Evolutionary conservation across 495 filamentous ascomycete genomes (phyloP).

Genomic region (Daldinia concentrica): DNA sequence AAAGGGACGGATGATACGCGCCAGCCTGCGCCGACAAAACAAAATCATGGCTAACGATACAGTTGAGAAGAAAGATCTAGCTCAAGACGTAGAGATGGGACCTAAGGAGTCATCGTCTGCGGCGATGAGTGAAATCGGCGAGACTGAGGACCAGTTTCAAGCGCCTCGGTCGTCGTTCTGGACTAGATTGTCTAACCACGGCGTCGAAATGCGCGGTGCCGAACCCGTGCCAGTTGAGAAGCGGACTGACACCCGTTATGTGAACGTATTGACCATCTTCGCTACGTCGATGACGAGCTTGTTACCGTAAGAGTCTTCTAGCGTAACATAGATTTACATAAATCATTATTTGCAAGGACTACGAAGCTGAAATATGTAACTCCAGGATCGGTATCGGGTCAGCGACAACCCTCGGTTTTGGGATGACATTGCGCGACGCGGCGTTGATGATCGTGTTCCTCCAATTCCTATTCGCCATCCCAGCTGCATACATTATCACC

Average conservation of each 20-base stretch:
- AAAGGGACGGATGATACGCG: not conserved
- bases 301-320: constrained; percentile 49
- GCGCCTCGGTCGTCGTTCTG: constrained; percentile 35
- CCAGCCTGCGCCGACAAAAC: not conserved
- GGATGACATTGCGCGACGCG: constrained; percentile 62
- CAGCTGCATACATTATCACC: constrained; percentile 63
- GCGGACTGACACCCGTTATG: constrained; percentile 60
- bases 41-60: constrained; percentile 19
- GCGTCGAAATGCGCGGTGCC: constrained; percentile 61
- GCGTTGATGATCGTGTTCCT: constrained; percentile 67
- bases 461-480: constrained; percentile 58
- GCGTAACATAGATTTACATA: not conserved
- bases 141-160: constrained; percentile 34
- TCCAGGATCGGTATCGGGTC: constrained; percentile 32
- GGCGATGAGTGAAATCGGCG: constrained; percentile 22
- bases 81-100: constrained; percentile 32
- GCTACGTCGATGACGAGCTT: constrained; percentile 55
- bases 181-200: constrained; percentile 33
- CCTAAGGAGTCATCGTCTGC: constrained; percentile 18
- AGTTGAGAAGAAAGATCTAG: constrained; percentile 10
- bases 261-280: constrained; percentile 61
- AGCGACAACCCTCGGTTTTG: constrained; percentile 58
- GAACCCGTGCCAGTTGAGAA: constrained; percentile 63
- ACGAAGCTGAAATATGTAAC: not conserved
- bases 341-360: not conserved